phyloP scores from a whole-genome alignment of 805 yeast genomes.

The Blastobotrys attinorum region DNA sequence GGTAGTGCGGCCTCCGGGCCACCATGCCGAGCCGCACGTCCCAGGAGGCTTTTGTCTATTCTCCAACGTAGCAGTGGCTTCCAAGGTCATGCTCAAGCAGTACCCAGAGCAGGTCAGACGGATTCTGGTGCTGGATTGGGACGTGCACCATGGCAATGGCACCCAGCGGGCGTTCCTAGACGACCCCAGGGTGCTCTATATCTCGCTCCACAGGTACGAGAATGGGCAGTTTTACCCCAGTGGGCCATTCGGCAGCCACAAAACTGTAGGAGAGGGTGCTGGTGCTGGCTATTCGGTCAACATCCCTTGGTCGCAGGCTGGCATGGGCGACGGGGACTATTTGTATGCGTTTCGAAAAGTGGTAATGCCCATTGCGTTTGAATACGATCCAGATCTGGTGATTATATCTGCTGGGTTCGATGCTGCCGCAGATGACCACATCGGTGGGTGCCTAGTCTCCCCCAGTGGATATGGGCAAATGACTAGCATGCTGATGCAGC shows the following conservation, averaged over 20 bases:
- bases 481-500: slow-evolving; percentile 82
- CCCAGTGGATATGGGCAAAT: slow-evolving; percentile 96
- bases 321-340: slow-evolving; percentile 94
- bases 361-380: slow-evolving; percentile 80
- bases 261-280: slow-evolving; percentile 72
- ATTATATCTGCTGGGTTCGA: slow-evolving; percentile 94
- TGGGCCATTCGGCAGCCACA: slow-evolving; percentile 72
- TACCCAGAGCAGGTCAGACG: slow-evolving; percentile 85
- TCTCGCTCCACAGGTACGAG: slow-evolving; percentile 89
- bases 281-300: slow-evolving; percentile 88
- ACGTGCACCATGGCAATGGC: slow-evolving; percentile 98
- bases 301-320: slow-evolving; percentile 88
- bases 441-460: slow-evolving; percentile 92
- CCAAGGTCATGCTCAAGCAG: slow-evolving; percentile 67
- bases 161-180: slow-evolving; percentile 87
- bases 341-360: slow-evolving; percentile 82
- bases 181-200: slow-evolving; percentile 85
- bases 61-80: slow-evolving; percentile 96
- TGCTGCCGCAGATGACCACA: slow-evolving; percentile 97
- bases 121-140: slow-evolving; percentile 91
- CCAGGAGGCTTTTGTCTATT: slow-evolving; percentile 97
- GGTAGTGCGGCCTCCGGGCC: slow-evolving; percentile 97
- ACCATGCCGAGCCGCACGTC: slow-evolving; percentile 95
- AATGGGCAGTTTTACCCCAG: slow-evolving; percentile 93
- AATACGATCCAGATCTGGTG: slow-evolving; percentile 87